Conservation (phyloP, 257 asterid species). For the Fraxinus pennsylvanica region DNA sequence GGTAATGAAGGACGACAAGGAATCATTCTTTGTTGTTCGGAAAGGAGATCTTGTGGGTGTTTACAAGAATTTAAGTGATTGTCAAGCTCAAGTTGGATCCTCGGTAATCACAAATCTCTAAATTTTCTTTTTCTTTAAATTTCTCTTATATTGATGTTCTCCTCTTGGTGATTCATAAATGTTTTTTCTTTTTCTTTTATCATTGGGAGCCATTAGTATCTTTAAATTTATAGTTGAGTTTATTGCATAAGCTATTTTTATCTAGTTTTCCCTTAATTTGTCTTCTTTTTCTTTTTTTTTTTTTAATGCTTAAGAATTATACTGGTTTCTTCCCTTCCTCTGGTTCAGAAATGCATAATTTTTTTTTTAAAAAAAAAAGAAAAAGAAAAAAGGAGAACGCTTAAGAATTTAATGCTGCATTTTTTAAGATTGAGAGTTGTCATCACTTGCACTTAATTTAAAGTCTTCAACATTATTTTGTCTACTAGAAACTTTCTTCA, state of each 20-base stretch:
- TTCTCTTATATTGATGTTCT: neutral
- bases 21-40: constrained; percentile 89
- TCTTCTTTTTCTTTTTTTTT: too few species aligned
- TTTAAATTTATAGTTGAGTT: neutral
- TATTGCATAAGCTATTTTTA: neutral
- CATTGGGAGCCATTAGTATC: neutral
- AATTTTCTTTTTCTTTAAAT: constrained; percentile 25
- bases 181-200: too few species aligned
- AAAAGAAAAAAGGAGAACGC: neutral
- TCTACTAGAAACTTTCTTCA: neutral
- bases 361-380: too few species aligned
- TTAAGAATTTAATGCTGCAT: neutral
- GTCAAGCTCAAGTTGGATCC: constrained; percentile 94
- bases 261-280: neutral
- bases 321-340: neutral
- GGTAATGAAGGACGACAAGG: constrained; percentile 83
- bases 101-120: constrained; percentile 59
- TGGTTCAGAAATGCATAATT: neutral
- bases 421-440: neutral
- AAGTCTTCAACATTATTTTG: neutral
- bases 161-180: neutral
- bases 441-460: neutral
- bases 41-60: constrained; percentile 91
- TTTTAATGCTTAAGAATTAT: too few species aligned
- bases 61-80: constrained; percentile 87